These are phyloP conservation scores for Tuctoria greenei DNA, from an alignment of 176 grass and related monocot species.

Conservation along the genomic window DNA sequence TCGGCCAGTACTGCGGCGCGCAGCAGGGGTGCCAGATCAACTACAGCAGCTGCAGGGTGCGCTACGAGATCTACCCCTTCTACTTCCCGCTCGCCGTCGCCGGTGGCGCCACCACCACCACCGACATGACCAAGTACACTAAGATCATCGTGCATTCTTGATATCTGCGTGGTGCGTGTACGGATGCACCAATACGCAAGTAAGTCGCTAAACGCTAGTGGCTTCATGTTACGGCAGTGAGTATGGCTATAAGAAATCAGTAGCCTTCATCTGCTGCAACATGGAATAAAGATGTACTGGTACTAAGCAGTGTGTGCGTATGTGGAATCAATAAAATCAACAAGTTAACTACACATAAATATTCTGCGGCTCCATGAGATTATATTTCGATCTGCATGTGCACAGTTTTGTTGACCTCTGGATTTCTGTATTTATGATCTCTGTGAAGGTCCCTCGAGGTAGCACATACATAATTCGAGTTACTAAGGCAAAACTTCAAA, in stretches of 20 bases:
- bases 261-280: slow-evolving; percentile 6
- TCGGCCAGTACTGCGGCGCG: slow-evolving; percentile 48
- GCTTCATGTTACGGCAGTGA: neutral
- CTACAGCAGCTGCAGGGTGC: slow-evolving; percentile 70
- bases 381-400: too few species aligned
- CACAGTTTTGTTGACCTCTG: too few species aligned
- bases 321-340: neutral
- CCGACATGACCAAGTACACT: slow-evolving; percentile 47
- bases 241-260: neutral
- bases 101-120: neutral
- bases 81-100: slow-evolving; percentile 55
- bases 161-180: neutral
- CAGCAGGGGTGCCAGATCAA: slow-evolving; percentile 57
- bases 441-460: too few species aligned
- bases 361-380: too few species aligned
- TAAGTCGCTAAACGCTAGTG: neutral
- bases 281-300: slow-evolving; percentile 20
- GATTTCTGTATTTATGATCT: too few species aligned
- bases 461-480: too few species aligned
- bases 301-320: neutral
- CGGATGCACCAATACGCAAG: too few species aligned
- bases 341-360: too few species aligned
- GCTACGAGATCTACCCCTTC: slow-evolving; percentile 82
- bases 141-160: slow-evolving; percentile 52
- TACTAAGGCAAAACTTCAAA: too few species aligned